Evolutionary conservation across 2,329 filamentous ascomycete species (phyloP).

Genomic region (Fusarium gaditjirri): DNA sequence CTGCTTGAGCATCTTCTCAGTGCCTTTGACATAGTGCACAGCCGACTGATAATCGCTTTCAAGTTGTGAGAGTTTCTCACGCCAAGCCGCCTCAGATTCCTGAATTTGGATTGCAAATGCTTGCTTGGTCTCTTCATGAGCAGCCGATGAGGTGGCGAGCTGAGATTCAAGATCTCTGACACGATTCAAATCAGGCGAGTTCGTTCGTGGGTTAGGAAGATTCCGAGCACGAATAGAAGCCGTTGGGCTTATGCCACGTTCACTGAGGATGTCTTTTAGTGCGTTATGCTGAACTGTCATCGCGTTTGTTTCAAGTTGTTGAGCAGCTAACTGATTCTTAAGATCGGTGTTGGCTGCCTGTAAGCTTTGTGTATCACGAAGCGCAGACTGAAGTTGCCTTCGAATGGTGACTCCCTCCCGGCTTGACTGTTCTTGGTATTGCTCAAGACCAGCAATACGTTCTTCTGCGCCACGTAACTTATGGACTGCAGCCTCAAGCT

Average conservation of each 20-base stretch:
- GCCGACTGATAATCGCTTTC: constrained; percentile 98
- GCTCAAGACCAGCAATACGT: constrained; percentile 93
- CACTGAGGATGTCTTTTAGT: constrained; percentile 89
- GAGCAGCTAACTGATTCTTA: constrained; percentile 82
- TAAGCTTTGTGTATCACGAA: constrained; percentile 85
- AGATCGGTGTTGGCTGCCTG: constrained; percentile 84
- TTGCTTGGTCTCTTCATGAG: constrained; percentile 86
- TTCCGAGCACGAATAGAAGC: constrained; percentile 76
- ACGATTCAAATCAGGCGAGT: constrained; percentile 83
- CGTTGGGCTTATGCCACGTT: constrained; percentile 85
- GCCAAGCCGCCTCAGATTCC: constrained; percentile 88
- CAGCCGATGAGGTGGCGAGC: constrained; percentile 77
- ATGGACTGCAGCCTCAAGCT: constrained; percentile 86
- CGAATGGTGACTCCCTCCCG: constrained; percentile 90
- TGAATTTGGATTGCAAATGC: constrained; percentile 82
- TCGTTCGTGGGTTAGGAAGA: constrained; percentile 74
- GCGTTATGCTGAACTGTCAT: constrained; percentile 91
- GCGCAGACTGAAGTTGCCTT: constrained; percentile 85
- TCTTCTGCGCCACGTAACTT: constrained; percentile 94
- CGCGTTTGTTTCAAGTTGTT: constrained; percentile 94
- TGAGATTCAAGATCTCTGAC: constrained; percentile 90
- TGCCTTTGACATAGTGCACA: constrained; percentile 97
- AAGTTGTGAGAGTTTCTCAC: constrained; percentile 91
- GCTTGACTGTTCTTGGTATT: constrained; percentile 97
- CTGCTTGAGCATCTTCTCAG: constrained; percentile 98